Conservation (phyloP, 169 alveolate genomes). For the Babesia gibsoni region DNA sequence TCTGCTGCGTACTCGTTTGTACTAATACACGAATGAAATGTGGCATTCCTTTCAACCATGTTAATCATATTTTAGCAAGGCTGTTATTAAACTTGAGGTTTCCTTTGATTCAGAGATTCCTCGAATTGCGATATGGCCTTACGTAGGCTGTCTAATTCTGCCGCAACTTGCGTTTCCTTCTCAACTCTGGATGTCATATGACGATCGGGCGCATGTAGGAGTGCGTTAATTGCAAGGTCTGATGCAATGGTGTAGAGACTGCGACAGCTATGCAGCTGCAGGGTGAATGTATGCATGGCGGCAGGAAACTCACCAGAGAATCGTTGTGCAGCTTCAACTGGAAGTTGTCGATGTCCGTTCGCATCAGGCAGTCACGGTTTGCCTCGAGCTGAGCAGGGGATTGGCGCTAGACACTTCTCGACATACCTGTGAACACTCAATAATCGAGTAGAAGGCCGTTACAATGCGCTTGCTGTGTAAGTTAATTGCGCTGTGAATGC, state of each 20-base stretch:
- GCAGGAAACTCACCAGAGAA: slow-evolving; percentile 24
- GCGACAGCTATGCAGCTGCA: slow-evolving; percentile 56
- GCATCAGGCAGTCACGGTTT: slow-evolving; percentile 31
- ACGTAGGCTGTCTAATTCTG: neutral
- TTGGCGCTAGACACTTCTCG: neutral
- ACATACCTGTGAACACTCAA: slow-evolving; percentile 59
- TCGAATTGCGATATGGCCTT: slow-evolving; percentile 2
- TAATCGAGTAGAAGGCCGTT: slow-evolving; percentile 52
- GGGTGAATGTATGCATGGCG: neutral
- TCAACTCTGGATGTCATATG: neutral
- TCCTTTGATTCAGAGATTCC: neutral
- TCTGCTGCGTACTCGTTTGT: too few species aligned
- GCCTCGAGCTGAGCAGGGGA: slow-evolving; percentile 32
- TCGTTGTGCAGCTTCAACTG: slow-evolving; percentile 61
- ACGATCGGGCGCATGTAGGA: slow-evolving; percentile 41
- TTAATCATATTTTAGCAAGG: too few species aligned
- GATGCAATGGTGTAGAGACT: slow-evolving; percentile 54
- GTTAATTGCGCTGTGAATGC: slow-evolving; percentile 53
- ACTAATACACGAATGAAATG: too few species aligned
- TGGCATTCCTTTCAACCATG: too few species aligned
- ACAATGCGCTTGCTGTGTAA: slow-evolving; percentile 53
- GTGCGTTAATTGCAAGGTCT: slow-evolving; percentile 31
- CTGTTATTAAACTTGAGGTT: too few species aligned
- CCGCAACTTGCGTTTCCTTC: slow-evolving; percentile 2
- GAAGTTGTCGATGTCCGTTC: slow-evolving; percentile 64